Percentiles rank a stretch among this genome's conserved stretches.
phyloP scores from a whole-genome alignment of 805 yeast genomes.

The Candida saitoana region DNA sequence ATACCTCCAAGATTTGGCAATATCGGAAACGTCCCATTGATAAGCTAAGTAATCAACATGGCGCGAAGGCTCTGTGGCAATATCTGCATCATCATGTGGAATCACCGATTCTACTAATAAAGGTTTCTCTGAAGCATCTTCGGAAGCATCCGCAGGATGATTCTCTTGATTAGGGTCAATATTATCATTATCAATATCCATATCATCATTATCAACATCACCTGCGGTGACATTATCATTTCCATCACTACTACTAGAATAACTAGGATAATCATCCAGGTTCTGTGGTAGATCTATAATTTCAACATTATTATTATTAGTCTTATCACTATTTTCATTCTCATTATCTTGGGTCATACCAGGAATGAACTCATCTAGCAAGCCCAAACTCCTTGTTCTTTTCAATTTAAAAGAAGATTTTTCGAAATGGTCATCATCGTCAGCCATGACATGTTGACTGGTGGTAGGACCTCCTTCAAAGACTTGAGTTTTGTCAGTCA shows the following conservation, averaged over 20 bases:
- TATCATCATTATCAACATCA: conserved; percentile 5
- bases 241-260: conserved; percentile 5
- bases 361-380: conserved; percentile 63
- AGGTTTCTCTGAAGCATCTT: background rate
- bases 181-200: background rate
- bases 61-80: conserved; percentile 73
- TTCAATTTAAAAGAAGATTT: conserved; percentile 70
- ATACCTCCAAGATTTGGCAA: conserved; percentile 93
- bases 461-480: conserved; percentile 60
- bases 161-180: background rate
- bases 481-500: conserved; percentile 17
- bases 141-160: background rate
- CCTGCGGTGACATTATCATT: background rate
- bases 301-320: no score
- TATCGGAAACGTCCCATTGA: conserved; percentile 92
- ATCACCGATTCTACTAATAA: conserved; percentile 14
- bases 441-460: conserved; percentile 66
- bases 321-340: background rate
- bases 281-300: background rate
- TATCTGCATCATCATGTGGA: conserved; percentile 83
- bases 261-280: conserved; percentile 1
- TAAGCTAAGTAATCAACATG: conserved; percentile 96
- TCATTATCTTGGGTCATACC: conserved; percentile 12
- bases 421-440: conserved; percentile 65
- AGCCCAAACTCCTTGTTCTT: conserved; percentile 78